These are phyloP conservation scores for Verticillium albo-atrum DNA, from an alignment of 2,329 filamentous ascomycete species.

Conservation along the genomic window DNA sequence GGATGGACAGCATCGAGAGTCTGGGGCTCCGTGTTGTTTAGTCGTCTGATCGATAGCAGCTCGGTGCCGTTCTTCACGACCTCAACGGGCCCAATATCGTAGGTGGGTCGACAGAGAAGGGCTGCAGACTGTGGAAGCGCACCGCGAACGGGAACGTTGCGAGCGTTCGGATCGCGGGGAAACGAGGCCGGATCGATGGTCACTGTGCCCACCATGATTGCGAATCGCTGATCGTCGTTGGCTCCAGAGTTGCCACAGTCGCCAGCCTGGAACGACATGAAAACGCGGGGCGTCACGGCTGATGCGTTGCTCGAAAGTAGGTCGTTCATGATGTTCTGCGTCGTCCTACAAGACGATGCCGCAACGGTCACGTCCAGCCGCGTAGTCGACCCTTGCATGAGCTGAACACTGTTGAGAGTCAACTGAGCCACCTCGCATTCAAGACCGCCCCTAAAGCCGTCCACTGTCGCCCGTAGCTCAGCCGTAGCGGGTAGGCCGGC, in stretches of 20 bases:
- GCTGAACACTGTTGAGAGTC: conserved; percentile 17
- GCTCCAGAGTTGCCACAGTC: conserved; percentile 13
- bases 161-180: background rate
- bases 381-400: conserved; percentile 10
- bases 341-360: conserved; percentile 10
- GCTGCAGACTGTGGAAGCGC: conserved; percentile 17
- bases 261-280: conserved; percentile 16
- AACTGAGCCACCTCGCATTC: conserved; percentile 24
- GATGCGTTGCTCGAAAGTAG: conserved; percentile 4
- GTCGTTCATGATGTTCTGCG: conserved; percentile 14
- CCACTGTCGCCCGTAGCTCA: conserved; percentile 24
- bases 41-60: conserved; percentile 12
- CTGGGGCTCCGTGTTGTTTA: conserved; percentile 1
- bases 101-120: conserved; percentile 21
- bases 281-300: conserved; percentile 10
- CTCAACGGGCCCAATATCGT: conserved; percentile 15
- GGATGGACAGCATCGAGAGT: conserved; percentile 14
- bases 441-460: conserved; percentile 26
- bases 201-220: conserved; percentile 16
- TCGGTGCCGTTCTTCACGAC: conserved; percentile 17
- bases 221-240: conserved; percentile 16
- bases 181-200: conserved; percentile 11
- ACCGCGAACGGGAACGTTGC: conserved; percentile 12
- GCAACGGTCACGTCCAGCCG: conserved; percentile 25
- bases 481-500: conserved; percentile 15